Evolutionary conservation across 1,139 yeast species (phyloP).

Genomic region (Candida sojae): DNA sequence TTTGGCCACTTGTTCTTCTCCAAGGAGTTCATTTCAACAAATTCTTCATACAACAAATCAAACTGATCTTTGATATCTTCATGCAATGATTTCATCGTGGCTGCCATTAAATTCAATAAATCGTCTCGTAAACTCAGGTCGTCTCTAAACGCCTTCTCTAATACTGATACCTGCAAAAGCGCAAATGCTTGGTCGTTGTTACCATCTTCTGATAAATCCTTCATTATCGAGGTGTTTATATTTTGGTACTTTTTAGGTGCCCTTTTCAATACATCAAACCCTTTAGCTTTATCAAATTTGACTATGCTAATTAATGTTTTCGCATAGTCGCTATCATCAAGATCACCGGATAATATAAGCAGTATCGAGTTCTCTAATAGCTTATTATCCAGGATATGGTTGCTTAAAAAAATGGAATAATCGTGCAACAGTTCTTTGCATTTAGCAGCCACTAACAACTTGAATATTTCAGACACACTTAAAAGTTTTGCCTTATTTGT

Average conservation of each 20-base stretch:
- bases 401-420: constrained; percentile 4
- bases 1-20: constrained; percentile 37
- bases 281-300: constrained; percentile 27
- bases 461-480: constrained; percentile 7
- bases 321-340: constrained; percentile 12
- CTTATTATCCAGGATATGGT: constrained; percentile 16
- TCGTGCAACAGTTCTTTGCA: neutral
- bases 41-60: constrained; percentile 28
- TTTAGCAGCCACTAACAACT: neutral
- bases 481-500: neutral
- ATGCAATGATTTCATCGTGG: constrained; percentile 14
- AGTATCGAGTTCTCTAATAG: constrained; percentile 7
- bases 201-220: constrained; percentile 25
- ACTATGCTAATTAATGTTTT: constrained; percentile 29
- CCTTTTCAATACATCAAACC: constrained; percentile 32
- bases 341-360: constrained; percentile 7
- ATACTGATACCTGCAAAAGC: constrained; percentile 34
- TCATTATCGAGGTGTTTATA: constrained; percentile 34
- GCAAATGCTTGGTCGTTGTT: constrained; percentile 26
- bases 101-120: constrained; percentile 13
- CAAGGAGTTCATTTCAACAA: constrained; percentile 30
- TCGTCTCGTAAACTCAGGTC: constrained; percentile 19
- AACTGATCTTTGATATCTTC: constrained; percentile 27
- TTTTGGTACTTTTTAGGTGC: constrained; percentile 27
- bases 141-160: constrained; percentile 29